Conservation (phyloP, 805 yeast species). For the Cyberlindnera samutprakarnensis region DNA sequence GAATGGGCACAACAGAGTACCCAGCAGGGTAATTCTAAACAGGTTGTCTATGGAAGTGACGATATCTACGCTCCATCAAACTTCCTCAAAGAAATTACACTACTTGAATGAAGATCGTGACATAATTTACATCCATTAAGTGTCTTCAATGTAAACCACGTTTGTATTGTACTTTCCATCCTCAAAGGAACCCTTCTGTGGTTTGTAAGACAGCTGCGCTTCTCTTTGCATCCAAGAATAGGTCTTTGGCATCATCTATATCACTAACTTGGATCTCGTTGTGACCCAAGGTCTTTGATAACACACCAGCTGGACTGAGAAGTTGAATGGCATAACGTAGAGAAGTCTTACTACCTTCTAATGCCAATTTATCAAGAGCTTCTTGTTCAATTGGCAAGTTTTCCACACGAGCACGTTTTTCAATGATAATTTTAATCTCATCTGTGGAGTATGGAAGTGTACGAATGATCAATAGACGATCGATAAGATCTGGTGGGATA, state of each 20-base stretch:
- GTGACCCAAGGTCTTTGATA: conserved; percentile 69
- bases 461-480: conserved; percentile 83
- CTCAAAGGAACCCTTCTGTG: conserved; percentile 27
- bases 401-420: conserved; percentile 77
- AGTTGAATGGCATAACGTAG: conserved; percentile 89
- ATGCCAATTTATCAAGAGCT: conserved; percentile 72
- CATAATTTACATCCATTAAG: too few species aligned
- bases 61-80: conserved; percentile 62
- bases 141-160: neutral
- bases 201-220: conserved; percentile 58
- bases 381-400: conserved; percentile 53
- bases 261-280: conserved; percentile 61
- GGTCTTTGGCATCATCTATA: conserved; percentile 71
- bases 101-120: too few species aligned
- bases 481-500: conserved; percentile 89
- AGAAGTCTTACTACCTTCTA: conserved; percentile 68
- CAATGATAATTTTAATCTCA: conserved; percentile 76
- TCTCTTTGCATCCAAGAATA: conserved; percentile 83
- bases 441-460: conserved; percentile 82
- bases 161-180: conserved; percentile 1
- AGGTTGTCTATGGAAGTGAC: conserved; percentile 83
- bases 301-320: conserved; percentile 82
- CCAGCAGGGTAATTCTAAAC: conserved; percentile 35
- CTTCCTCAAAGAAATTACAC: conserved; percentile 63
- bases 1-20: conserved; percentile 59